phyloP scores from a whole-genome alignment of 2,329 filamentous ascomycete genomes.

The Pseudocercospora crystallina region DNA sequence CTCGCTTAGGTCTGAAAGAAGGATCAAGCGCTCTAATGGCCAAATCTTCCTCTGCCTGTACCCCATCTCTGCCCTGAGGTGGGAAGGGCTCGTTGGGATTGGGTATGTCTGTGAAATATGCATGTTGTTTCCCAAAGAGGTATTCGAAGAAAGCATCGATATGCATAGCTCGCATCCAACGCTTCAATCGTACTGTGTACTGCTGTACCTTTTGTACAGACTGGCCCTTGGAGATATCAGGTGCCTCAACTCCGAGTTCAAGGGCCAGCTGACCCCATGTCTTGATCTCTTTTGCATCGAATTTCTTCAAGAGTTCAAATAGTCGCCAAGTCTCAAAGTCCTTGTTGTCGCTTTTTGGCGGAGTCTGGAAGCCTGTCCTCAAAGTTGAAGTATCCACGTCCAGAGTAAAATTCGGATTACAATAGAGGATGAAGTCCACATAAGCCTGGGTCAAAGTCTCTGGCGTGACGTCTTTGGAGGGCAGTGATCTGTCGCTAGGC shows the following conservation, averaged over 20 bases:
- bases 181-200: conserved; percentile 86
- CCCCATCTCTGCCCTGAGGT: conserved; percentile 72
- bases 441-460: conserved; percentile 79
- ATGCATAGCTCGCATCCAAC: conserved; percentile 97
- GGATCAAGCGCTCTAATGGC: conserved; percentile 81
- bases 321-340: conserved; percentile 75
- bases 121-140: conserved; percentile 71
- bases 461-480: conserved; percentile 66
- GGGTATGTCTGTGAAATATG: conserved; percentile 78
- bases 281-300: conserved; percentile 81
- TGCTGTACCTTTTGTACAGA: conserved; percentile 93
- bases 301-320: conserved; percentile 74
- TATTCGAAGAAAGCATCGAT: conserved; percentile 94
- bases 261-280: conserved; percentile 89
- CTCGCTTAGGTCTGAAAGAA: conserved; percentile 64
- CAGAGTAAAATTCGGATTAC: conserved; percentile 77
- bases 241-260: conserved; percentile 83
- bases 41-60: conserved; percentile 83
- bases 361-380: conserved; percentile 72
- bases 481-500: conserved; percentile 57
- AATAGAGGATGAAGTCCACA: conserved; percentile 81
- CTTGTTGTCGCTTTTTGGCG: conserved; percentile 85
- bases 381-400: conserved; percentile 69
- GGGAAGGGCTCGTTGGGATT: conserved; percentile 61
- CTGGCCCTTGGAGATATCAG: conserved; percentile 71